phyloP scores from a whole-genome alignment of 768 basidiomycete species.

The Boletus rufocinnamomeus region DNA sequence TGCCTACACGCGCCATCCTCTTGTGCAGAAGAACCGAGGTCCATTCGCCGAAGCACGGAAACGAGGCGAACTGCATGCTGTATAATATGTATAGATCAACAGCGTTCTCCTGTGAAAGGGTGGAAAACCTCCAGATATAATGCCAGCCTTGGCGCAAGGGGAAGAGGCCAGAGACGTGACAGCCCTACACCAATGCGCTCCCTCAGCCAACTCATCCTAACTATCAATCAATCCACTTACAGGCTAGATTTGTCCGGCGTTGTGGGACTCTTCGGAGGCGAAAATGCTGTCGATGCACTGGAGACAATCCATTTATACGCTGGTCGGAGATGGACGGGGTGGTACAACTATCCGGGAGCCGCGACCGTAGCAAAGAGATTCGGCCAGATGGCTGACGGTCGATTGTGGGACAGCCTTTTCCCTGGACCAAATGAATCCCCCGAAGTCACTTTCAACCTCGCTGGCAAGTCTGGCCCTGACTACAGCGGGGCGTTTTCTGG shows the following conservation, averaged over 20 bases:
- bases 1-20: neutral
- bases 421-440: slow-evolving; percentile 34
- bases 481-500: slow-evolving; percentile 74
- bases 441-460: slow-evolving; percentile 27
- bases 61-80: neutral
- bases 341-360: slow-evolving; percentile 40
- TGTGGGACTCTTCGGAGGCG: slow-evolving; percentile 37
- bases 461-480: slow-evolving; percentile 51
- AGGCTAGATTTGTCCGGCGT: slow-evolving; percentile 32
- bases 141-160: neutral
- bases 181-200: slow-evolving; percentile 17
- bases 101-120: neutral
- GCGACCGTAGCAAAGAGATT: slow-evolving; percentile 35
- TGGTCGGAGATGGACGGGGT: slow-evolving; percentile 35
- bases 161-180: neutral
- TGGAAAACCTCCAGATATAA: slow-evolving; percentile 12
- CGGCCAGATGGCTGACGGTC: slow-evolving; percentile 30
- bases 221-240: slow-evolving; percentile 15
- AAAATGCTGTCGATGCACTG: slow-evolving; percentile 35
- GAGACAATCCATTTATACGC: slow-evolving; percentile 34
- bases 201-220: slow-evolving; percentile 12
- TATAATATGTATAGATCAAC: neutral
- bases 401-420: slow-evolving; percentile 36
- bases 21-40: neutral
- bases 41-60: neutral